These are phyloP conservation scores for Fraxinus floribunda DNA, from an alignment of 305 asterid species.

Conservation along the genomic window DNA sequence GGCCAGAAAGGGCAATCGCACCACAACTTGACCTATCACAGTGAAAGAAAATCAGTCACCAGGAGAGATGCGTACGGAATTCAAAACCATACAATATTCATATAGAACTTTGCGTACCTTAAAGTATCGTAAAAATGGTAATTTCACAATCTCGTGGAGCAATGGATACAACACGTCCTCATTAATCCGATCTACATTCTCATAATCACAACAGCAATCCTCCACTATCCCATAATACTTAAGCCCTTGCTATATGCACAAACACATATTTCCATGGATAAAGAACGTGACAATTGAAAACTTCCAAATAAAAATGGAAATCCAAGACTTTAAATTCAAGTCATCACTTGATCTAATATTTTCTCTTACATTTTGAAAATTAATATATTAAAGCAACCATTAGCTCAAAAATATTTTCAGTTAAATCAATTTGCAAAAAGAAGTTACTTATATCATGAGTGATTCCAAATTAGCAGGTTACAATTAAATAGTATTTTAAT, in stretches of 20 bases:
- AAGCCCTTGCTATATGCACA: conserved; percentile 36
- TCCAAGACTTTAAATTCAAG: conserved; percentile 2
- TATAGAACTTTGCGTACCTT: conserved; percentile 37
- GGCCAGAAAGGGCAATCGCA: conserved; percentile 88
- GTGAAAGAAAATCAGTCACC: conserved; percentile 7
- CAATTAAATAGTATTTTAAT: not conserved
- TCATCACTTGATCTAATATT: not conserved
- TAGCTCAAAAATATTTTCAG: not conserved
- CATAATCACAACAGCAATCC: conserved; percentile 62
- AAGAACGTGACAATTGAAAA: not conserved
- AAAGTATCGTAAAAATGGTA: conserved; percentile 68
- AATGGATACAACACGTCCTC: conserved; percentile 48
- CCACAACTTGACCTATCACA: conserved; percentile 64
- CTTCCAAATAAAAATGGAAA: conserved; percentile 10
- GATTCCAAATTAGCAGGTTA: not conserved
- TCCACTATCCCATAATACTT: conserved; percentile 53
- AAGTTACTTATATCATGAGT: not conserved
- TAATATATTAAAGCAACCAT: not conserved
- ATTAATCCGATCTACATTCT: conserved; percentile 51
- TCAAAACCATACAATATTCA: not conserved
- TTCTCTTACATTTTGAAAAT: not conserved
- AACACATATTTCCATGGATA: conserved; percentile 9
- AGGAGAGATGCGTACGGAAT: not conserved
- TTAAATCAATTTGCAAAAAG: not conserved
- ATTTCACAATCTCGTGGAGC: conserved; percentile 52